phyloP scores from a whole-genome alignment of 148 eudicot species.

The Silene latifolia region DNA sequence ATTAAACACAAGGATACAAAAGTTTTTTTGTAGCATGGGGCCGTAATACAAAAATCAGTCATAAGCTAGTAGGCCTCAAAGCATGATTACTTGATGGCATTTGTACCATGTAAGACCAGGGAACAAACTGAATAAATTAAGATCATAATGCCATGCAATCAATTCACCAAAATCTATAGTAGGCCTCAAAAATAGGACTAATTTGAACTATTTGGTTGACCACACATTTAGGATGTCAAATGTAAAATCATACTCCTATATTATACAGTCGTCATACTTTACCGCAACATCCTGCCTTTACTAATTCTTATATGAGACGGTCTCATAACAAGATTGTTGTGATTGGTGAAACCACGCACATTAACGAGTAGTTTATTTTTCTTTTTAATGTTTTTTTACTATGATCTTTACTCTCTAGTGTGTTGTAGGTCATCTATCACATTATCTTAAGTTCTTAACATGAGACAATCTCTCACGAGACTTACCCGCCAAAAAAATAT shows the following conservation, averaged over 20 bases:
- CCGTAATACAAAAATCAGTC: conserved; percentile 17
- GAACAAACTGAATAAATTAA: conserved; percentile 22
- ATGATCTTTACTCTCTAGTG: no score
- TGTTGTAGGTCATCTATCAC: no score
- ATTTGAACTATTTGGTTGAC: conserved; percentile 18
- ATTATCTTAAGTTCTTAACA: no score
- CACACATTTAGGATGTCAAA: conserved; percentile 11
- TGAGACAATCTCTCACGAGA: no score
- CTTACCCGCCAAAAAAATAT: not conserved
- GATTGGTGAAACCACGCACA: no score
- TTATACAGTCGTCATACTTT: conserved; percentile 5
- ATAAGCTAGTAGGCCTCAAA: conserved; percentile 24
- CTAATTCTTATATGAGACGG: no score
- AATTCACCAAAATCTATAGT: conserved; percentile 12
- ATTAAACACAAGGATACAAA: not conserved
- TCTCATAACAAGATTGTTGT: no score
- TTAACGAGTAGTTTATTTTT: no score
- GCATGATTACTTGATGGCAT: conserved; percentile 18
- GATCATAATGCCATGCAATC: conserved; percentile 19
- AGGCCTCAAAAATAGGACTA: conserved; percentile 17
- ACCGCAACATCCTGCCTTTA: not conserved
- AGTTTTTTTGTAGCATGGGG: conserved; percentile 9
- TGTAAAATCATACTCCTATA: conserved; percentile 10
- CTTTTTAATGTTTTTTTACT: not conserved
- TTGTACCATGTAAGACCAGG: conserved; percentile 16